Base-by-base conservation (phyloP, 495 filamentous ascomycete genomes). In the Paragyromitra xinjiangensis region DNA sequence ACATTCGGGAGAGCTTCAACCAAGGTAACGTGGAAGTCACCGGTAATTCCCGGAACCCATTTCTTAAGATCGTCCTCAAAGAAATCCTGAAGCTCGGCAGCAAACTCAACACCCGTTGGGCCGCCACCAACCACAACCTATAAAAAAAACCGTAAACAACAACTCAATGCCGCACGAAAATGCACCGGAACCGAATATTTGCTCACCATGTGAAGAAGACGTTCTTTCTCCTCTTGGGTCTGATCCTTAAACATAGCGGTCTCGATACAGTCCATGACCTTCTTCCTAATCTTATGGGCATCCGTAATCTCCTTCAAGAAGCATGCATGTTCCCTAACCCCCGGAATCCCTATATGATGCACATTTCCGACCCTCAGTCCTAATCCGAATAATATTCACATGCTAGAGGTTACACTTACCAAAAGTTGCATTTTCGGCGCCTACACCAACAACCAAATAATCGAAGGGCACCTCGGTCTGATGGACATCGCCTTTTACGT, bases 241-340 rank as follows among this genome's bases (percentile, higher is more conserved):
- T 98, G 96, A 81, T 94, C 94, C 89, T 98, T 98, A 91, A 99
- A 98, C 83, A 92, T 94, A 53, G 95, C 95, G 12, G 94, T 98
- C 86, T 99, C 95, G 75, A 97, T 92, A 83, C 96, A 98, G 87
- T 99, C 96, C 95, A 99, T 98, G 87, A 99, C 96, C 84, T 93
- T 92, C 87, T 93, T 97, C 81, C 95, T 93, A 82, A 99, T 98
- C 78, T 90, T 88, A 84, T 98, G 95, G 44, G 95, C 95, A 84
- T 99, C 95, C 72, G 87, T 89, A 77, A 99, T 96, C 85, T 99
- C 95, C 88, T 98, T 98, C 81, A 99, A 86, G 89, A 99, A 99
- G 88, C 94, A 97, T 75, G 92, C 94, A 87, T 99, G 84, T 85
- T 99, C 95, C 75, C 91, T 90, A 63, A 99, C 95, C 84, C 95